A percentile compares a stretch with the other conserved stretches of the same genome.
These are phyloP conservation scores for Talaromyces rugulosus DNA, from an alignment of 2,329 filamentous ascomycete species.

Conservation along the genomic window DNA sequence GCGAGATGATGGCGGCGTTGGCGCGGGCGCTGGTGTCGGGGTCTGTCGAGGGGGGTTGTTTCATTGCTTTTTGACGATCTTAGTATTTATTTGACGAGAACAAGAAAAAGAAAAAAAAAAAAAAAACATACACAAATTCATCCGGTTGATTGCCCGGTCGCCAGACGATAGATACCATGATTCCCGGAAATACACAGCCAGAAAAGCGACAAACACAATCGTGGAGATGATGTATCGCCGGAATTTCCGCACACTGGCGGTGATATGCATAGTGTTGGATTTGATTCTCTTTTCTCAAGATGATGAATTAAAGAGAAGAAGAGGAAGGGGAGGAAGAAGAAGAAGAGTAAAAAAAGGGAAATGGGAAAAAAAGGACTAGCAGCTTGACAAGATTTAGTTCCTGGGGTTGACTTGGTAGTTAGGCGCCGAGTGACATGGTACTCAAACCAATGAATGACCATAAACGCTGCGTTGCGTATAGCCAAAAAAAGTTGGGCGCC, in stretches of 20 bases:
- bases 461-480: no score
- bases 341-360: no score
- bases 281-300: background rate
- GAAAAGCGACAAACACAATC: background rate
- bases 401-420: no score
- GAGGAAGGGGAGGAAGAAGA: no score
- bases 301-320: background rate
- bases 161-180: constrained; percentile 11
- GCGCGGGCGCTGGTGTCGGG: constrained; percentile 53
- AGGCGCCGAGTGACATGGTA: no score
- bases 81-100: background rate
- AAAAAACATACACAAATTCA: constrained; percentile 10
- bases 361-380: no score
- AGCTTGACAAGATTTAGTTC: no score
- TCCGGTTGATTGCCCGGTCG: constrained; percentile 11
- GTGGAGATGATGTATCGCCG: constrained; percentile 6
- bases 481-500: no score
- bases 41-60: constrained; percentile 10
- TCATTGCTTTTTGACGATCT: constrained; percentile 5
- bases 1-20: constrained; percentile 84
- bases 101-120: background rate
- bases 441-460: no score
- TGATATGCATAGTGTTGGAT: background rate
- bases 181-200: constrained; percentile 9
- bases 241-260: constrained; percentile 6